Base-by-base conservation (phyloP, 495 filamentous ascomycete species). In the Aspergillus baeticus region DNA sequence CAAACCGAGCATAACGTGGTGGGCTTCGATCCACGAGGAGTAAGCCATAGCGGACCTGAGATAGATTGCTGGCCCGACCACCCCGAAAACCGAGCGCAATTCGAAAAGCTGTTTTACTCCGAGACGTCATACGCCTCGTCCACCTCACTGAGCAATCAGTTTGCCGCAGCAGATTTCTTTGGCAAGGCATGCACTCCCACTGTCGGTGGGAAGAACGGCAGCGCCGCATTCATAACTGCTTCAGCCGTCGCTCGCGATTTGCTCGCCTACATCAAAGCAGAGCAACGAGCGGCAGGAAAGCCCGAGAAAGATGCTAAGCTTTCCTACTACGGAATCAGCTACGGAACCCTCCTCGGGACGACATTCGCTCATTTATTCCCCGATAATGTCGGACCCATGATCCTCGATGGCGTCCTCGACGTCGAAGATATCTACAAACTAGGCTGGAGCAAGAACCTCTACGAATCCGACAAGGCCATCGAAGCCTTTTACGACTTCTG, bases 331-430 rank as follows among this genome's bases (percentile, higher is more conserved):
- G 76, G 83, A 17, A 75, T 85, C 36, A 82, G 77, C 51, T 87
- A 86, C 57, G 84, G 84, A 5, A 84, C 84, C 1, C 71, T 81
- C 2, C 76, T 86, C 10, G 83, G 82, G 2, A 75, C 80, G 2
- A 76, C 71, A 17, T 76, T 77, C 41, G 72, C 75, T n/a, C 66
- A 74, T 6, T 71, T 79, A 66, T 78, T 69, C 34, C 78, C 77
- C 2, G 64, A 73, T n/a, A 67, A 70, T 8, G 65, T 80, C 23
- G 65, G 62, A 6, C 60, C 72, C 14, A 59, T 77, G 44, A 56
- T 80, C 20, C 51, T 80, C 1, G 78, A 81, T 48, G 78, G 75
- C 13, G 77, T 79, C 10, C 63, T 75, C 6, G 61, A 87, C 57
- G 69, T 59, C 34, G 58, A 64, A 18, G 71, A 80, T 46, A 66